These are phyloP conservation scores for Sugiyamaella smithiae DNA, from an alignment of 805 yeast species.

Conservation along the genomic window DNA sequence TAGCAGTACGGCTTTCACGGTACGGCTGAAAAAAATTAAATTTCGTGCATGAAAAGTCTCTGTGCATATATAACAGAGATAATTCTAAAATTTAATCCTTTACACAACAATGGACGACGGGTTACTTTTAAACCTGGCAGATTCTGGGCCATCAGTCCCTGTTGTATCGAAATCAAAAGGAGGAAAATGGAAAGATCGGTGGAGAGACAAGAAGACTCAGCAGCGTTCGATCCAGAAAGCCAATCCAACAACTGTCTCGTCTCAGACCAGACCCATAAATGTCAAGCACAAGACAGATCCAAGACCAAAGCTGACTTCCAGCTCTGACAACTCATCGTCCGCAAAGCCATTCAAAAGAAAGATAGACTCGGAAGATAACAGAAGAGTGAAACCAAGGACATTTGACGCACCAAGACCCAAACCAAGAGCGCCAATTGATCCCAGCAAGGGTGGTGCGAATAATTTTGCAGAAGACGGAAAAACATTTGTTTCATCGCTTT, in stretches of 20 bases:
- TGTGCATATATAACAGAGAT: too few relatives aligned
- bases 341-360: neutral
- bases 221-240: neutral
- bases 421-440: conserved; percentile 4
- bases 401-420: neutral
- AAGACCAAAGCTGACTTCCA: neutral
- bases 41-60: too few relatives aligned
- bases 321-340: neutral
- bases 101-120: conserved; percentile 47
- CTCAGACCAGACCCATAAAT: neutral
- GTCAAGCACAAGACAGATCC: neutral
- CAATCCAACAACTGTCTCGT: neutral
- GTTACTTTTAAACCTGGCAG: conserved; percentile 68
- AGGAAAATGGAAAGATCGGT: conserved; percentile 80
- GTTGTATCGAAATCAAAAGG: conserved; percentile 40
- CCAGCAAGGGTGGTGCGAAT: conserved; percentile 5
- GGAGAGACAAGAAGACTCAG: conserved; percentile 47
- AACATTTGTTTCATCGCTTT: conserved; percentile 21
- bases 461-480: conserved; percentile 19
- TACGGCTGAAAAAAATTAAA: conserved; percentile 2
- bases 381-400: neutral
- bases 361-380: neutral
- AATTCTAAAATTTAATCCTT: too few relatives aligned
- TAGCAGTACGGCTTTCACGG: too few relatives aligned
- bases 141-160: conserved; percentile 12